Base-by-base conservation (phyloP, 192 early-diverging fungal genomes). In the Backusella luteola region DNA sequence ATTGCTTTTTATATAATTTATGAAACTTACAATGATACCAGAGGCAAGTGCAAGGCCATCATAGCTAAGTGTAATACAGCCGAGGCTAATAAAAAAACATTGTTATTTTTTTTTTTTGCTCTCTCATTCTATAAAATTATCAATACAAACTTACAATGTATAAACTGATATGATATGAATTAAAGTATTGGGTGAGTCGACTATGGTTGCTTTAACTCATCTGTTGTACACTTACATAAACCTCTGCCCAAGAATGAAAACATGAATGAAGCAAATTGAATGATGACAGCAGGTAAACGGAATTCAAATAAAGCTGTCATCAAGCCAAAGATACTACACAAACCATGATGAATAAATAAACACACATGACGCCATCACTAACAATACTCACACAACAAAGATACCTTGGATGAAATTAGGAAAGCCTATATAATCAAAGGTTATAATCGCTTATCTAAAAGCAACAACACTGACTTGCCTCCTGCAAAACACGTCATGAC, bases 341-440 rank as follows among this genome's bases (percentile, higher is more conserved):
- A 71, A 52, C 35, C n/a, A 19, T 26, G 32, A 69, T 63, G 36
- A 41, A 56, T 63, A 34, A 29, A 44, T 32, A 73, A 49, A 19
- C 15, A 42, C 14, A 26, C 15, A 77, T 66, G 11, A 63, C 9
- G 21, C 19, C 34, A 69, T 17, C 6, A 34, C 6, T 32, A 49
- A 32, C 3, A n/a, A n/a, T 29, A 26, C 71, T 73, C 46, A 79
- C 73, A 81, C 63, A 52, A 71, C 72, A 66, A 69, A 81, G 34
- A 81, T 77, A 9, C 76, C 80, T 63, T 63, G 66, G 42, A 81
- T 77, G 63, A 81, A 81, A 34, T 73, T 75, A 35, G 80, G 80
- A 46, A 81, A 81, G 17, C 80, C 80, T 79, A 73, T 9, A 21
- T 2, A 63, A 63, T 6, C 56, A 56, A 56, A 39, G 7, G 46